A percentile compares a stretch with the other conserved stretches of the same genome.
phyloP scores from a whole-genome alignment of 441 rosid species.

The Pelargonium cotyledonis region DNA sequence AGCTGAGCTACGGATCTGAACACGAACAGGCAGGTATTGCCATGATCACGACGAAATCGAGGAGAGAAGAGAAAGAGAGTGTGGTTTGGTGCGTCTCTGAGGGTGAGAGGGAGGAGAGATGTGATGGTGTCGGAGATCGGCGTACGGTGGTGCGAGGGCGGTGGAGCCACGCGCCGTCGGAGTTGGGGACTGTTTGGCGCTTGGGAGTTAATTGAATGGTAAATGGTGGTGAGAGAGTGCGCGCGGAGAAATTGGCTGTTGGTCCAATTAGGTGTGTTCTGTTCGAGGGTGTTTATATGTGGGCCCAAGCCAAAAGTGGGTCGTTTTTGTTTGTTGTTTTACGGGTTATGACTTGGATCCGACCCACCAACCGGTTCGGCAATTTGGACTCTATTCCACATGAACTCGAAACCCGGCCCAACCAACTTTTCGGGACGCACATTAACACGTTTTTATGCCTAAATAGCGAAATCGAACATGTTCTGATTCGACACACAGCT shows the following conservation, averaged over 20 bases:
- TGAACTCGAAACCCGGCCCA: no score
- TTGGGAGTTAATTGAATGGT: background rate
- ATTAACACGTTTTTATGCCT: no score
- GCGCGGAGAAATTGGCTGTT: background rate
- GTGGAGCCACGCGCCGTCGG: background rate
- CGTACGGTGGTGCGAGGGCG: background rate
- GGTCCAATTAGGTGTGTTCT: background rate
- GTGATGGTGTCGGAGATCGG: background rate
- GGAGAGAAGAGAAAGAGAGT: background rate
- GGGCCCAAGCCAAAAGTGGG: no score
- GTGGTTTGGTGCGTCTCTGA: background rate
- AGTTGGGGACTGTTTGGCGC: background rate
- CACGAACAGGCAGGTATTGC: background rate
- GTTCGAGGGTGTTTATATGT: no score
- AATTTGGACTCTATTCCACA: no score
- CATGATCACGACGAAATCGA: background rate
- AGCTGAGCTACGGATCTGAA: conserved; percentile 15
- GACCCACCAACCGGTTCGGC: no score
- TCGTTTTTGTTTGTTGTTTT: no score
- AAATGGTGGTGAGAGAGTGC: no score
- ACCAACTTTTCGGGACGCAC: no score
- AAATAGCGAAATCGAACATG: no score
- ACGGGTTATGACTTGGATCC: no score
- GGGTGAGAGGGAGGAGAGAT: background rate
- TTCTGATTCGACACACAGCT: no score